A percentile compares a stretch with the other conserved stretches of the same genome.
phyloP scores from a whole-genome alignment of 495 filamentous ascomycete species.

The Parmelia sp. region DNA sequence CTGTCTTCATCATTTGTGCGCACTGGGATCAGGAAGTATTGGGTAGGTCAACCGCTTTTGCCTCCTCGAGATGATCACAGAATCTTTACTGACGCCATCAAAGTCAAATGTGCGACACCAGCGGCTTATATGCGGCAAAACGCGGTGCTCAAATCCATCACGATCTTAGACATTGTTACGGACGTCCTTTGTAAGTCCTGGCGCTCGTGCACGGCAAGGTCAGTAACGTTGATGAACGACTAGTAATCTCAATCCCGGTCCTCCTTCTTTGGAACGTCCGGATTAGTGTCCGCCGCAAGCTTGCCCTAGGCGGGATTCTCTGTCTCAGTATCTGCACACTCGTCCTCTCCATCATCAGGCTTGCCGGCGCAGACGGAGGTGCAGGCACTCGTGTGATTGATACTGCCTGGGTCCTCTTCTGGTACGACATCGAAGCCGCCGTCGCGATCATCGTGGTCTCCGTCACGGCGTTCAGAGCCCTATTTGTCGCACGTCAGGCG shows the following conservation, averaged over 20 bases:
- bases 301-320: slow-evolving; percentile 10
- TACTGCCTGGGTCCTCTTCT: slow-evolving; percentile 15
- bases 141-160: not conserved
- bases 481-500: slow-evolving; percentile 12
- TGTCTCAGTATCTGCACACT: slow-evolving; percentile 18
- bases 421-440: slow-evolving; percentile 14
- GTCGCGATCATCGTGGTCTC: slow-evolving; percentile 19
- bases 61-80: not conserved
- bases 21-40: slow-evolving; percentile 1
- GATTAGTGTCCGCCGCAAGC: slow-evolving; percentile 8
- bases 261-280: slow-evolving; percentile 16
- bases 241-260: slow-evolving; percentile 18
- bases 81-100: not conserved
- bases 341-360: slow-evolving; percentile 14
- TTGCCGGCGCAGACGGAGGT: slow-evolving; percentile 10
- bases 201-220: not conserved
- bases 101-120: slow-evolving; percentile 1
- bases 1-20: not conserved
- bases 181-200: not conserved
- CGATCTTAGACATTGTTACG: not conserved
- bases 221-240: not conserved
- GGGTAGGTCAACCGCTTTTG: not conserved
- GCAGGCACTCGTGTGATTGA: not conserved
- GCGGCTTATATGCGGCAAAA: not conserved
- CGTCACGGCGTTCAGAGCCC: slow-evolving; percentile 16